These are phyloP conservation scores for Hypomyces perniciosus DNA, from an alignment of 2,329 filamentous ascomycete genomes.

Conservation along the genomic window DNA sequence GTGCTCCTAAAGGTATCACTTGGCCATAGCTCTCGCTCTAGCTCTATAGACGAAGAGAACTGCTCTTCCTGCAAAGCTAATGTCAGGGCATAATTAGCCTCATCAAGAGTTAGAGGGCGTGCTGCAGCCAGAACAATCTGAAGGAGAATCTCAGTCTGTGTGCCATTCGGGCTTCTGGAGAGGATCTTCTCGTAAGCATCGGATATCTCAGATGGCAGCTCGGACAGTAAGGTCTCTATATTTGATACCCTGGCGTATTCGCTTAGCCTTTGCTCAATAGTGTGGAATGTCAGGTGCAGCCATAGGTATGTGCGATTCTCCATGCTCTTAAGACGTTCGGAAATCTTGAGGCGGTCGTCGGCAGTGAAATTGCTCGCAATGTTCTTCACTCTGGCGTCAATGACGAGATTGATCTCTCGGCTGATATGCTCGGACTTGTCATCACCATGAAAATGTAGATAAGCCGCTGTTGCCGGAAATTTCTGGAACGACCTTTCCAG, in stretches of 20 bases:
- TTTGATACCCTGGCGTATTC: slow-evolving; percentile 4
- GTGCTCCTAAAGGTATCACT: not conserved
- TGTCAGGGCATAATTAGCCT: not conserved
- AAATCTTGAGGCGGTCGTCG: no score
- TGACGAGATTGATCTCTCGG: slow-evolving; percentile 26
- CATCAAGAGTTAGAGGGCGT: not conserved
- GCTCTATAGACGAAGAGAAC: no score
- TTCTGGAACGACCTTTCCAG: slow-evolving; percentile 17
- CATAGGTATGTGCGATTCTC: slow-evolving; percentile 34
- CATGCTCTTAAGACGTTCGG: slow-evolving; percentile 21
- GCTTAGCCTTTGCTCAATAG: slow-evolving; percentile 19
- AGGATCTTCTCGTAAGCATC: slow-evolving; percentile 24
- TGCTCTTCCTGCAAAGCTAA: not conserved
- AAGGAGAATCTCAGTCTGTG: not conserved
- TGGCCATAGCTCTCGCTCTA: not conserved
- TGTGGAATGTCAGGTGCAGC: slow-evolving; percentile 29
- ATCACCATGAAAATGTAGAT: slow-evolving; percentile 22
- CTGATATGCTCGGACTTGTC: slow-evolving; percentile 22
- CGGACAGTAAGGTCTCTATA: slow-evolving; percentile 9
- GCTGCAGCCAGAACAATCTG: not conserved
- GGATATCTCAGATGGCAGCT: slow-evolving; percentile 17
- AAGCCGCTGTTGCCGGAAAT: slow-evolving; percentile 8
- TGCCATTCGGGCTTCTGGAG: not conserved
- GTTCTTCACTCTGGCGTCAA: slow-evolving; percentile 21
- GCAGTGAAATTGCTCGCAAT: no score